These are phyloP conservation scores for Leccinum pellstonianum DNA, from an alignment of 768 basidiomycete genomes.

Conservation along the genomic window DNA sequence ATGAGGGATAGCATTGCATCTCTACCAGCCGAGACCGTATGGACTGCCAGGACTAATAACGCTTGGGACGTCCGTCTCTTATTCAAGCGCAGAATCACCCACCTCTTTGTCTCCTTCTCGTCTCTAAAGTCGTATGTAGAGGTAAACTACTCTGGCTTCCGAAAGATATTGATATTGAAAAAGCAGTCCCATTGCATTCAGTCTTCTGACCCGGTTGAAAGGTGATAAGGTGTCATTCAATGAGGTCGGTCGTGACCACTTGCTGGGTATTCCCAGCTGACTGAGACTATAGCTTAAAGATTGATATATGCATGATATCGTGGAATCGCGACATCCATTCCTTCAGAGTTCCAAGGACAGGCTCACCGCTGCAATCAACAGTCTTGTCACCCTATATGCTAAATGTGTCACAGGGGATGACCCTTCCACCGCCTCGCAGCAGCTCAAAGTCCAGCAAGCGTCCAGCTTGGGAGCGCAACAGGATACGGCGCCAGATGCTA, in stretches of 20 bases:
- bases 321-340: conserved; percentile 52
- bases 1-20: too few relatives aligned
- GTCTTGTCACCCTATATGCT: conserved; percentile 73
- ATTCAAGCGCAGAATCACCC: conserved; percentile 88
- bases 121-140: conserved; percentile 84
- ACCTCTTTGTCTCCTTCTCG: conserved; percentile 71
- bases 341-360: conserved; percentile 57
- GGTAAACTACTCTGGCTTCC: conserved; percentile 89
- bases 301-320: too few relatives aligned
- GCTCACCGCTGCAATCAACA: conserved; percentile 55
- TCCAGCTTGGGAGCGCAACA: too few relatives aligned
- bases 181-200: too few relatives aligned
- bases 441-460: too few relatives aligned
- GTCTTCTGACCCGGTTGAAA: too few relatives aligned
- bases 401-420: conserved; percentile 84
- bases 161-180: conserved; percentile 64
- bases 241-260: too few relatives aligned
- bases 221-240: too few relatives aligned
- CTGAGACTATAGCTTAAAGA: conserved; percentile 45
- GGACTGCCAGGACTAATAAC: too few relatives aligned
- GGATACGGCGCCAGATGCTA: too few relatives aligned
- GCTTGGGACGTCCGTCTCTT: conserved; percentile 48
- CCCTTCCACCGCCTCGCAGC: conserved; percentile 63
- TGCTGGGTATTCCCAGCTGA: neutral
- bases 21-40: too few relatives aligned